These are phyloP conservation scores for Crithidia brevicula DNA, from an alignment of 208 protist species.

Conservation along the genomic window DNA sequence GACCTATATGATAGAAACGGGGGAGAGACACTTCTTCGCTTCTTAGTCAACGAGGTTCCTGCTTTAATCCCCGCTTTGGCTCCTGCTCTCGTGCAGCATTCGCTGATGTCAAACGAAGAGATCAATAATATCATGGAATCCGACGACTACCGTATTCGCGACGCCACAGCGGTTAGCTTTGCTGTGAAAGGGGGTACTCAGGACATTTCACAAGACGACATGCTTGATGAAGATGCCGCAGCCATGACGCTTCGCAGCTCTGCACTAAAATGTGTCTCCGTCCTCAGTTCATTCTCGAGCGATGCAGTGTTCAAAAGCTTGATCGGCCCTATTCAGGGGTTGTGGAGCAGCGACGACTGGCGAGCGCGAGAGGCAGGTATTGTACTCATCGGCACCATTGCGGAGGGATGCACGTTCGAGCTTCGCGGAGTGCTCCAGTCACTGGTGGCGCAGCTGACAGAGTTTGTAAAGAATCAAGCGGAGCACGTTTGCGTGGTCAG, in stretches of 20 bases:
- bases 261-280: constrained; percentile 74
- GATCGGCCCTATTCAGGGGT: constrained; percentile 46
- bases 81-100: constrained; percentile 57
- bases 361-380: constrained; percentile 70
- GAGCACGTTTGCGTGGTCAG: constrained; percentile 88
- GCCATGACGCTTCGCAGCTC: constrained; percentile 77
- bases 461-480: constrained; percentile 41
- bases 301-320: constrained; percentile 48
- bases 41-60: constrained; percentile 53
- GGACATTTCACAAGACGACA: constrained; percentile 77
- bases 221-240: constrained; percentile 68
- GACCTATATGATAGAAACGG: constrained; percentile 65
- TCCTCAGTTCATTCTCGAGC: constrained; percentile 62
- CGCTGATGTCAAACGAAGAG: constrained; percentile 76
- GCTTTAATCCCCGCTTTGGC: constrained; percentile 43
- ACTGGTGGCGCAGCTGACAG: constrained; percentile 53
- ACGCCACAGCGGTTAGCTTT: constrained; percentile 53
- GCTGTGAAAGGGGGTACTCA: constrained; percentile 46
- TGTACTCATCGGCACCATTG: constrained; percentile 82
- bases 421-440: constrained; percentile 41
- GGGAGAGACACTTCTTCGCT: constrained; percentile 48
- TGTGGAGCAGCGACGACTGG: constrained; percentile 67
- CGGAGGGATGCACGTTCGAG: constrained; percentile 60
- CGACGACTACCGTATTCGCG: constrained; percentile 80
- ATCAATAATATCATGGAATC: constrained; percentile 67